Conservation (phyloP, 2,329 filamentous ascomycete species). For the Cercospora sp. region DNA sequence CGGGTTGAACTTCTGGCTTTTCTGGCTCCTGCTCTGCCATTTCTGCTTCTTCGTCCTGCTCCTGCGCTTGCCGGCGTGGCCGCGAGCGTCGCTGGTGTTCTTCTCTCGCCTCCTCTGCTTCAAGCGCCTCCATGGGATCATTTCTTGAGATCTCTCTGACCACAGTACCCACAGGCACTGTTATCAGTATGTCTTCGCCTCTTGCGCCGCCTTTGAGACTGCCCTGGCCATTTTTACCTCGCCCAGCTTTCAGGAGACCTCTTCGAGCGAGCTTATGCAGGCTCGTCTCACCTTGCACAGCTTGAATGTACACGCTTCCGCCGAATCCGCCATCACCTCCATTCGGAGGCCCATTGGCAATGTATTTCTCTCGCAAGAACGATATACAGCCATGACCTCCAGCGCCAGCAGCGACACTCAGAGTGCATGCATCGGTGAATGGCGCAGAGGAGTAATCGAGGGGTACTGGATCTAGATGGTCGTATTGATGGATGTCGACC, state of each 20-base stretch:
- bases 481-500: conserved; percentile 8
- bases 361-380: conserved; percentile 87
- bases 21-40: conserved; percentile 29
- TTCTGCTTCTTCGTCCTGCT: conserved; percentile 36
- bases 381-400: conserved; percentile 94
- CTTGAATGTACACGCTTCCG: conserved; percentile 92
- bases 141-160: conserved; percentile 76
- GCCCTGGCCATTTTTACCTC: conserved; percentile 77
- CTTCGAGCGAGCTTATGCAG: conserved; percentile 85
- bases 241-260: conserved; percentile 70
- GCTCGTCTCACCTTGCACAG: conserved; percentile 85
- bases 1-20: conserved; percentile 32
- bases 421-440: conserved; percentile 81
- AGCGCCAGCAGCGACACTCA: conserved; percentile 74
- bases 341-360: conserved; percentile 86
- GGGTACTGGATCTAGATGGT: conserved; percentile 59
- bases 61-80: conserved; percentile 43
- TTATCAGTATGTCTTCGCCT: conserved; percentile 83
- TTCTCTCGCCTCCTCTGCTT: conserved; percentile 34
- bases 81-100: conserved; percentile 37
- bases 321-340: conserved; percentile 92
- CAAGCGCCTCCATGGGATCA: conserved; percentile 74
- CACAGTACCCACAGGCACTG: conserved; percentile 90
- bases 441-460: conserved; percentile 80
- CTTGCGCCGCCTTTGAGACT: conserved; percentile 72